Conservation (phyloP, 371 early-diverging fungal genomes). For the Mucor mucedo region DNA sequence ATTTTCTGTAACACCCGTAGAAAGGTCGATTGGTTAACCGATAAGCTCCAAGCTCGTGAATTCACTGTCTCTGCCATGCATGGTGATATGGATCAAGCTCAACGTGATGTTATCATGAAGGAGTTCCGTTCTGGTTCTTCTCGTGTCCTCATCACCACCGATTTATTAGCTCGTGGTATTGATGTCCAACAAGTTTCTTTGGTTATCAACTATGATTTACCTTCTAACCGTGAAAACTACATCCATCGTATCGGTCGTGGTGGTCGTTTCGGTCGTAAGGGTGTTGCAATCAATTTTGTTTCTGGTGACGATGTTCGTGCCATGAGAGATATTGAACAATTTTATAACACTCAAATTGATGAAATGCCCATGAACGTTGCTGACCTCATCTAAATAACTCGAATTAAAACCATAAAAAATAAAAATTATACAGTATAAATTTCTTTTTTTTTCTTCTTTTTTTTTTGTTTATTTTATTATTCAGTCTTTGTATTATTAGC, state of each 20-base stretch:
- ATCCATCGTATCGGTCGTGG: conserved; percentile 99
- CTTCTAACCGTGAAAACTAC: conserved; percentile 95
- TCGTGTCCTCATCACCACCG: conserved; percentile 98
- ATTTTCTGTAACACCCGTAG: conserved; percentile 96
- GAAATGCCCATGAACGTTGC: conserved; percentile 94
- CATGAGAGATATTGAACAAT: conserved; percentile 92
- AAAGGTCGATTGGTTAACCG: conserved; percentile 93
- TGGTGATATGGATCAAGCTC: conserved; percentile 95
- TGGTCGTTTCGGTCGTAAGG: conserved; percentile 99
- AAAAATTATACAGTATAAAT: conserved; percentile 2
- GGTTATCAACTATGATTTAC: conserved; percentile 96
- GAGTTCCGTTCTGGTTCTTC: conserved; percentile 95
- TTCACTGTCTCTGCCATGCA: conserved; percentile 97
- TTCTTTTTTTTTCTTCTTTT: neutral
- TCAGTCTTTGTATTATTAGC: neutral
- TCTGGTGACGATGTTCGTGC: conserved; percentile 91
- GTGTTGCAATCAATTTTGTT: conserved; percentile 99
- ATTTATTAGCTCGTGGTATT: conserved; percentile 98
- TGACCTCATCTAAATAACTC: conserved; percentile 68
- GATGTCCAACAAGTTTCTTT: conserved; percentile 99
- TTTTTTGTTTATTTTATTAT: neutral
- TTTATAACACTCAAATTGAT: conserved; percentile 97
- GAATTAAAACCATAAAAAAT: neutral
- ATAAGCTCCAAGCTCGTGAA: conserved; percentile 80
- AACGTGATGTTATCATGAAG: conserved; percentile 97